phyloP scores from a whole-genome alignment of 2,329 filamentous ascomycete species.

The Aspergillus neotritici region DNA sequence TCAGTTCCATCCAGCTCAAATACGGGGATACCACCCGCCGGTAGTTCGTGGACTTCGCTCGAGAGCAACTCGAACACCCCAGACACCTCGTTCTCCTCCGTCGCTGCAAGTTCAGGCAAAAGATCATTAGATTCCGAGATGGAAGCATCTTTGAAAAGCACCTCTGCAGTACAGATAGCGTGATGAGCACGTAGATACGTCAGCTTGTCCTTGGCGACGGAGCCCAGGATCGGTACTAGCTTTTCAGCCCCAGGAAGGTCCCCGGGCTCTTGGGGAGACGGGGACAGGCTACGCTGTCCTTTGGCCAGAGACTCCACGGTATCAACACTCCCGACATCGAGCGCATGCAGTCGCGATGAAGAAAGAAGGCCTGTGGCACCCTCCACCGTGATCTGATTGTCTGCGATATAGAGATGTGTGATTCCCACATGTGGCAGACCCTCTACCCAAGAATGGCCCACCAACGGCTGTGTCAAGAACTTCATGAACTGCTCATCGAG shows the following conservation, averaged over 20 bases:
- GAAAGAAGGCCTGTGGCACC: slow-evolving; percentile 50
- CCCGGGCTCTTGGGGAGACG: slow-evolving; percentile 8
- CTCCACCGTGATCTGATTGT: slow-evolving; percentile 52
- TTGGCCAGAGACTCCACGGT: slow-evolving; percentile 24
- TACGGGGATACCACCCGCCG: slow-evolving; percentile 22
- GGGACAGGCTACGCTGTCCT: slow-evolving; percentile 8
- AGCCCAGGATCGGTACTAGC: slow-evolving; percentile 47
- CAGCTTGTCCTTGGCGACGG: slow-evolving; percentile 43
- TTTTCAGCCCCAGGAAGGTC: slow-evolving; percentile 49
- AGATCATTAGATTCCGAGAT: slow-evolving; percentile 16
- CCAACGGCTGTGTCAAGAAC: slow-evolving; percentile 45
- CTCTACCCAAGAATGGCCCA: slow-evolving; percentile 52
- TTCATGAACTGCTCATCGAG: slow-evolving; percentile 47
- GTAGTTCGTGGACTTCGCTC: slow-evolving; percentile 32
- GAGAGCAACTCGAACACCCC: slow-evolving; percentile 25
- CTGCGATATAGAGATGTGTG: slow-evolving; percentile 56
- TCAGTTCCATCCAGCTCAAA: slow-evolving; percentile 39
- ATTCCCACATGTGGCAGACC: slow-evolving; percentile 51
- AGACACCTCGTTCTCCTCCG: slow-evolving; percentile 25
- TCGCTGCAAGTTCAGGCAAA: slow-evolving; percentile 29
- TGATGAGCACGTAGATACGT: slow-evolving; percentile 54
- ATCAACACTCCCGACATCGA: slow-evolving; percentile 51
- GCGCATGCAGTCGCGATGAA: slow-evolving; percentile 48
- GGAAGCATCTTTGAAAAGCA: slow-evolving; percentile 26
- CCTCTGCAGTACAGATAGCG: slow-evolving; percentile 47